Conservation (phyloP, 2,329 filamentous ascomycete genomes). For the Didymella keratinophila region DNA sequence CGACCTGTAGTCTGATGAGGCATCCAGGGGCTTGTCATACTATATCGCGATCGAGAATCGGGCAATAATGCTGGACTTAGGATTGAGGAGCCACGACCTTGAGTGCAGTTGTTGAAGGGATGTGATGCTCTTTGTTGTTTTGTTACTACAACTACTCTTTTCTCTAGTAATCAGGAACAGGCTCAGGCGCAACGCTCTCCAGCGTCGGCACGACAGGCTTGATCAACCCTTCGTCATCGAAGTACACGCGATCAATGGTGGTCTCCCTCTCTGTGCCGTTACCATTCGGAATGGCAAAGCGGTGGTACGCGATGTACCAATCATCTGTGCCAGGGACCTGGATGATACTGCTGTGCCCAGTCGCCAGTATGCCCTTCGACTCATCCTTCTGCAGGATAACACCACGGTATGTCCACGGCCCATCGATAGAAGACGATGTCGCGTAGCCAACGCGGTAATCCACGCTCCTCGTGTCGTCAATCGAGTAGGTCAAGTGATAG, state of each 20-base stretch:
- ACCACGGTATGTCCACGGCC: conserved; percentile 38
- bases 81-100: no score
- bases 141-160: no score
- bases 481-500: conserved; percentile 40
- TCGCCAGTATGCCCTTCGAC: conserved; percentile 32
- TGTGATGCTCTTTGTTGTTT: neutral
- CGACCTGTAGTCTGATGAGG: no score
- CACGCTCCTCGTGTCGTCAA: conserved; percentile 40
- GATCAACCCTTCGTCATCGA: conserved; percentile 36
- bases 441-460: conserved; percentile 42
- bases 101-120: no score
- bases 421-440: conserved; percentile 29
- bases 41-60: no score
- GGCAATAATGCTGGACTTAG: no score
- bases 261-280: conserved; percentile 37
- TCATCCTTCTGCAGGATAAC: conserved; percentile 37
- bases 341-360: conserved; percentile 39
- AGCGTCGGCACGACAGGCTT: conserved; percentile 36
- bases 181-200: conserved; percentile 26
- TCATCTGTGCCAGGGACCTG: conserved; percentile 40
- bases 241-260: conserved; percentile 37
- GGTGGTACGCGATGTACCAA: conserved; percentile 44
- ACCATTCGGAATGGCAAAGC: conserved; percentile 36
- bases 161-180: neutral
- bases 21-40: no score